phyloP scores from a whole-genome alignment of 805 yeast genomes.

The Metschnikowia aberdeeniae region DNA sequence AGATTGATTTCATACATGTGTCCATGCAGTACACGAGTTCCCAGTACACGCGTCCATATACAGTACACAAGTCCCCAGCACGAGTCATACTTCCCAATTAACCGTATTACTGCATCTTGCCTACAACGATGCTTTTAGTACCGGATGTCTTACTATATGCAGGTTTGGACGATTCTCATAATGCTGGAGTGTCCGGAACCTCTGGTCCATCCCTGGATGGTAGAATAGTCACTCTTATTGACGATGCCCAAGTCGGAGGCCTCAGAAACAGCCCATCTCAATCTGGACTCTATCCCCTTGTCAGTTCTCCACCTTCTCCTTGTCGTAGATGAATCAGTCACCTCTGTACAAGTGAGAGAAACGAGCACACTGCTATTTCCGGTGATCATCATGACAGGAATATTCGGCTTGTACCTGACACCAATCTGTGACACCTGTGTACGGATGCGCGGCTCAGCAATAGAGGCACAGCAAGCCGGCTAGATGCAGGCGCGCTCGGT shows the following conservation, averaged over 20 bases:
- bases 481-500: conserved; percentile 2
- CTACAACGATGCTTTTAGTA: not conserved
- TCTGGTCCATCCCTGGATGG: conserved; percentile 98
- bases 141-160: conserved; percentile 15
- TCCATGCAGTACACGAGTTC: too few species aligned
- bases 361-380: conserved; percentile 90
- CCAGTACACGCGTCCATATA: too few species aligned
- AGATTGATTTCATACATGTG: too few species aligned
- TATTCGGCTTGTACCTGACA: conserved; percentile 94
- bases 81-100: too few species aligned
- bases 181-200: conserved; percentile 99
- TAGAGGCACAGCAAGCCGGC: not conserved
- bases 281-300: conserved; percentile 89
- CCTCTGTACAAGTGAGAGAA: conserved; percentile 96
- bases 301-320: conserved; percentile 75
- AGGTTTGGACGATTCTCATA: conserved; percentile 83
- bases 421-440: conserved; percentile 88
- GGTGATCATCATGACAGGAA: conserved; percentile 97
- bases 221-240: conserved; percentile 85
- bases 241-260: conserved; percentile 85
- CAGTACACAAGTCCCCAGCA: too few species aligned
- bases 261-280: conserved; percentile 87
- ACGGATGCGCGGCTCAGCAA: not conserved
- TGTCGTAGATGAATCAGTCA: conserved; percentile 79
- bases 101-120: too few species aligned